Conservation (phyloP, 805 yeast species). For the Nakazawaea molendinolei region DNA sequence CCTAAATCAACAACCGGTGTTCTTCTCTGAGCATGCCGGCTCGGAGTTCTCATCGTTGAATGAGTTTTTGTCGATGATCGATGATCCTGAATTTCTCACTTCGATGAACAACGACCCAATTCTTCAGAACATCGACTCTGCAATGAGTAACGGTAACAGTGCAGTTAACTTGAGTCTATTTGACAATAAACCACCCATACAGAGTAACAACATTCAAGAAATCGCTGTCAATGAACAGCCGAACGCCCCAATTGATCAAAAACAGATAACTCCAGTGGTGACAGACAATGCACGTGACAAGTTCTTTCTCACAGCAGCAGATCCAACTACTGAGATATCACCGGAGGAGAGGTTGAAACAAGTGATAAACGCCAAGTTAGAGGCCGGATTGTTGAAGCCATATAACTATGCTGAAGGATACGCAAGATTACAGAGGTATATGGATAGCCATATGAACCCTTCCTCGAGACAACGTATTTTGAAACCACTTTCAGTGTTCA, state of each 20-base stretch:
- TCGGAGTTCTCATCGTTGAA: constrained; percentile 86
- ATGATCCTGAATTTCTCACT: constrained; percentile 68
- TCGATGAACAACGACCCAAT: constrained; percentile 30
- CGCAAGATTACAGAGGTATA: constrained; percentile 79
- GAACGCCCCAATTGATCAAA: neutral
- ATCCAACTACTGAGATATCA: constrained; percentile 88
- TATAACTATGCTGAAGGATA: constrained; percentile 93
- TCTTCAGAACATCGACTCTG: constrained; percentile 26
- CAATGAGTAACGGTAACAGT: constrained; percentile 10
- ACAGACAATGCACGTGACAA: constrained; percentile 85
- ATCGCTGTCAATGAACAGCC: neutral
- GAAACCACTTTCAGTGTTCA: constrained; percentile 75
- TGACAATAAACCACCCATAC: constrained; percentile 3
- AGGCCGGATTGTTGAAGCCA: constrained; percentile 88
- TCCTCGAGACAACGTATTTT: constrained; percentile 79
- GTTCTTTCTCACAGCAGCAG: constrained; percentile 93
- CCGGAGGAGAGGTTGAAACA: constrained; percentile 91
- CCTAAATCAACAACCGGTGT: constrained; percentile 64
- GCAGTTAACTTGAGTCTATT: constrained; percentile 6
- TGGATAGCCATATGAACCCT: constrained; percentile 88
- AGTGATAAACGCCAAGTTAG: constrained; percentile 88
- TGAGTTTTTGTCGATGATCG: constrained; percentile 84
- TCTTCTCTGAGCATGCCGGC: constrained; percentile 87
- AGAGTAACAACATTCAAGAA: neutral
- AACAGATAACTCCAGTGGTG: constrained; percentile 23